These are phyloP conservation scores for Lichtheimia hyalospora DNA, from an alignment of 371 early-diverging fungal species.

Conservation along the genomic window DNA sequence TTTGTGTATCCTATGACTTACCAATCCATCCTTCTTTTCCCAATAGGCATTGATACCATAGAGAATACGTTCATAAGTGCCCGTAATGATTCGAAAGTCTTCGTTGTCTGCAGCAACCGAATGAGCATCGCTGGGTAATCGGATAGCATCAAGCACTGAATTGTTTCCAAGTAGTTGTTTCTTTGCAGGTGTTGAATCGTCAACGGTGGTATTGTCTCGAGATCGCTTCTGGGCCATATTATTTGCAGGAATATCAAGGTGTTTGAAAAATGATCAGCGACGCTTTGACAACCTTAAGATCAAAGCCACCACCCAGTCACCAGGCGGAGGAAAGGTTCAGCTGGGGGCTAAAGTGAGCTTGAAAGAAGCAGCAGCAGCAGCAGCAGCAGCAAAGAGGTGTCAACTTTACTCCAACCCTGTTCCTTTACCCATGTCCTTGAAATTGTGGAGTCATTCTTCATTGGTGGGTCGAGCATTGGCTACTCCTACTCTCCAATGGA, in stretches of 20 bases:
- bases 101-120: conserved; percentile 24
- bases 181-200: conserved; percentile 12
- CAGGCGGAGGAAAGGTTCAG: too few species aligned
- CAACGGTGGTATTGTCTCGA: background rate
- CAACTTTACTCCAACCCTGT: background rate
- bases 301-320: background rate
- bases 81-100: conserved; percentile 76
- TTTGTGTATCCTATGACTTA: background rate
- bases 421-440: conserved; percentile 11
- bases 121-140: conserved; percentile 11
- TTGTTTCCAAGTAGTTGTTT: conserved; percentile 8
- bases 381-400: too few species aligned
- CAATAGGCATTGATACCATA: conserved; percentile 85
- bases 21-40: conserved; percentile 12
- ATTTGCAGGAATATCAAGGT: conserved; percentile 8
- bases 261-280: background rate
- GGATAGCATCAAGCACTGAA: conserved; percentile 15
- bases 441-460: conserved; percentile 11
- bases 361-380: too few species aligned
- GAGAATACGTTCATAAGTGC: conserved; percentile 94
- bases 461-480: conserved; percentile 14
- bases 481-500: conserved; percentile 6
- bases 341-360: too few species aligned
- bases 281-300: background rate
- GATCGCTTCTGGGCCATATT: conserved; percentile 23